Conservation (phyloP, 495 filamentous ascomycete species). For the Niebla homalea region DNA sequence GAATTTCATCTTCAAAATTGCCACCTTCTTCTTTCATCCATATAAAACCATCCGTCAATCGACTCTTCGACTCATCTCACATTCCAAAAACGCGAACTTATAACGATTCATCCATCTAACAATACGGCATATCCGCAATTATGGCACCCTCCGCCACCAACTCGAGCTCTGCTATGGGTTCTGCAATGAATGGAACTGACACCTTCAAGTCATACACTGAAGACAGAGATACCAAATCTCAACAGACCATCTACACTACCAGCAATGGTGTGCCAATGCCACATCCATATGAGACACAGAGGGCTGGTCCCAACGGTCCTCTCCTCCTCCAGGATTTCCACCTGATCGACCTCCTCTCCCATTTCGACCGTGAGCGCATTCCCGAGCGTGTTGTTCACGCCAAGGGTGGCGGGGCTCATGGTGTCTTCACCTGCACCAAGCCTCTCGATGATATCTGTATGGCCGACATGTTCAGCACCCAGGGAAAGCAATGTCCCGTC, state of each 20-base stretch:
- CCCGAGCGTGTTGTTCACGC: slow-evolving; percentile 69
- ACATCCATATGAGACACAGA: slow-evolving; percentile 35
- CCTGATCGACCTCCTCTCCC: slow-evolving; percentile 51
- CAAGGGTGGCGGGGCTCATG: slow-evolving; percentile 68
- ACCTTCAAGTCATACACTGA: slow-evolving; percentile 26
- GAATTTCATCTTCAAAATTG: neutral
- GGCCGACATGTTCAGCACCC: slow-evolving; percentile 45
- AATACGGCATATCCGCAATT: too few relatives aligned
- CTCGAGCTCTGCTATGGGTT: neutral
- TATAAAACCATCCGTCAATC: neutral
- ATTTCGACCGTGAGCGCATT: slow-evolving; percentile 56
- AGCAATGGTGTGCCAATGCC: slow-evolving; percentile 39
- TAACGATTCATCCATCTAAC: neutral
- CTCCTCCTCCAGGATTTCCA: slow-evolving; percentile 50
- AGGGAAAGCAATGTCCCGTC: slow-evolving; percentile 55
- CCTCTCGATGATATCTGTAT: slow-evolving; percentile 45
- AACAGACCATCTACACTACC: slow-evolving; percentile 35
- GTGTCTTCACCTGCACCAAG: slow-evolving; percentile 58
- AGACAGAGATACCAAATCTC: slow-evolving; percentile 31
- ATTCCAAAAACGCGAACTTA: neutral
- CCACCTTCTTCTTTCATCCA: neutral
- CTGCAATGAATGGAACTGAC: neutral
- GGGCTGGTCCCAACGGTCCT: slow-evolving; percentile 44
- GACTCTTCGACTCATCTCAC: neutral
- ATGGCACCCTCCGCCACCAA: slow-evolving; percentile 2